phyloP scores from a whole-genome alignment of 805 yeast genomes.

The Yarrowia bubula region DNA sequence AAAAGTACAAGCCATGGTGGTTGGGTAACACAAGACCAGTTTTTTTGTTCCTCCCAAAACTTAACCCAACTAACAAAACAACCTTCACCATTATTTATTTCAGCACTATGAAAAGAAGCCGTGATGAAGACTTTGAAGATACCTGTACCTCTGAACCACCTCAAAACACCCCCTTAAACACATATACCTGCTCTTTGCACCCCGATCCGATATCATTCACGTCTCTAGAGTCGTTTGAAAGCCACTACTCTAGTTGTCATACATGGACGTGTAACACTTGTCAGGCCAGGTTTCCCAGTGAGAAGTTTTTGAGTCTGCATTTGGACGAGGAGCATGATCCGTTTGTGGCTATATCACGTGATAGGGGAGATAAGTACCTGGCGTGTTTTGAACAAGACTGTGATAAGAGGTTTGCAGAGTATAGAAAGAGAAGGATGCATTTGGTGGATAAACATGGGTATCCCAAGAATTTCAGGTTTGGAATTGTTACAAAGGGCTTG shows the following conservation, averaged over 20 bases:
- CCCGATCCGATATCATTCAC: not conserved
- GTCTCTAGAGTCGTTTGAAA: conserved; percentile 5
- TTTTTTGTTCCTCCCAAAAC: too few relatives aligned
- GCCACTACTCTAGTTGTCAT: not conserved
- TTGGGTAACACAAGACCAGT: too few relatives aligned
- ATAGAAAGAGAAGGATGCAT: not conserved
- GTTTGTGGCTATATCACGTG: conserved; percentile 5
- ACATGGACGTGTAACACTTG: conserved; percentile 12
- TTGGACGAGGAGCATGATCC: conserved; percentile 24
- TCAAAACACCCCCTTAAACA: not conserved
- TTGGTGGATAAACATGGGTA: conserved; percentile 19
- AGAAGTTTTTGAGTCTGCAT: conserved; percentile 3
- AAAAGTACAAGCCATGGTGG: too few relatives aligned
- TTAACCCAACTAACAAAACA: too few relatives aligned
- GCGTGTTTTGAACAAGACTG: conserved; percentile 6
- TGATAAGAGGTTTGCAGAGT: not conserved
- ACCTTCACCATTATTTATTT: not conserved
- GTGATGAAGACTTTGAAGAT: not conserved
- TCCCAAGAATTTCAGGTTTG: conserved; percentile 13
- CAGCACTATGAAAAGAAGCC: not conserved
- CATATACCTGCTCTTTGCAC: conserved; percentile 11
- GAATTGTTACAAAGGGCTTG: not conserved
- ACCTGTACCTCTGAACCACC: not conserved
- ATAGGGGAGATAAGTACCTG: conserved; percentile 12
- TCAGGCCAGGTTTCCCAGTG: not conserved